These are phyloP conservation scores for Lizanozyma gosingica DNA, from an alignment of 1,139 yeast species.

Conservation along the genomic window DNA sequence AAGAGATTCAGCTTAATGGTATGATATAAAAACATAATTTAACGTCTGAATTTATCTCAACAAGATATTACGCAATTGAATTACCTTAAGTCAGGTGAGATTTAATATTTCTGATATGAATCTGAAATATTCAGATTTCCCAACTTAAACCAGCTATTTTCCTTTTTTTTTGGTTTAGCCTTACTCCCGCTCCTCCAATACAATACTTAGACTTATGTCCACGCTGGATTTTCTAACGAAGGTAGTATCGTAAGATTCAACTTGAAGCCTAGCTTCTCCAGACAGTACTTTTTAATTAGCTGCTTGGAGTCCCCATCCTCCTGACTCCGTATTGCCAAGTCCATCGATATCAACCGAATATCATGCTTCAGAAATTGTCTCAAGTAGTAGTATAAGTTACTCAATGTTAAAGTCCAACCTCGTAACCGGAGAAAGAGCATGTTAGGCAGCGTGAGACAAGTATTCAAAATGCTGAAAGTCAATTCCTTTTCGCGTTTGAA, in stretches of 20 bases:
- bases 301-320: neutral
- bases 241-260: neutral
- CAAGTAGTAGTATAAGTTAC: neutral
- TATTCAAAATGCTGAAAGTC: neutral
- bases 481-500: neutral
- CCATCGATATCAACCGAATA: neutral
- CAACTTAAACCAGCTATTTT: no score
- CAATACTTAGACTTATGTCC: no score
- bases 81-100: no score
- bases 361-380: neutral
- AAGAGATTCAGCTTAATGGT: no score
- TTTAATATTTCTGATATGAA: no score
- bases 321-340: neutral
- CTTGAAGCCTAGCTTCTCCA: neutral
- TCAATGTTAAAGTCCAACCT: neutral
- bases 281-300: neutral
- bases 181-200: no score
- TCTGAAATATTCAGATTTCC: no score
- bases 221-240: neutral
- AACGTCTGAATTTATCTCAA: no score
- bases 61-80: no score
- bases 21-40: no score
- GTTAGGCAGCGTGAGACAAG: neutral
- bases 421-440: neutral
- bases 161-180: no score